Conservation (phyloP, 139 green algal species). For the Nannochloris sp. region DNA sequence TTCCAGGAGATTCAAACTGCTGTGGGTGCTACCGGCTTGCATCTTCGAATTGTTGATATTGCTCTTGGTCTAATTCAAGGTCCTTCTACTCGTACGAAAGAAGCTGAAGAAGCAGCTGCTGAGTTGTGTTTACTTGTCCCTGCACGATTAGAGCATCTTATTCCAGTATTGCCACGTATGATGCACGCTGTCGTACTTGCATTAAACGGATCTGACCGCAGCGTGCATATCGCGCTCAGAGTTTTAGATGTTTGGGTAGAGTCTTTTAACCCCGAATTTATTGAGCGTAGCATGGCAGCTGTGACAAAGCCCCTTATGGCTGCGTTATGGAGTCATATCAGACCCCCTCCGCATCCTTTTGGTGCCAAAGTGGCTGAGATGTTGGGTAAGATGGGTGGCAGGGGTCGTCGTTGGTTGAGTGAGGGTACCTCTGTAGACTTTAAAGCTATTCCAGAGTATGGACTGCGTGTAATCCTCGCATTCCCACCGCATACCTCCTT, state of each 20-base stretch:
- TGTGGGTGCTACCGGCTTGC: constrained; percentile 12
- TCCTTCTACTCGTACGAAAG: constrained; percentile 5
- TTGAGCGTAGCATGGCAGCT: constrained; percentile 79
- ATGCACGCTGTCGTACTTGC: constrained; percentile 76
- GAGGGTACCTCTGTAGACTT: constrained; percentile 66
- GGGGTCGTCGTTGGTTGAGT: constrained; percentile 76
- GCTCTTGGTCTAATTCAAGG: constrained; percentile 8
- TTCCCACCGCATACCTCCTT: constrained; percentile 87
- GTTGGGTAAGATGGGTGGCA: constrained; percentile 93
- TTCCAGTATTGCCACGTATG: constrained; percentile 72
- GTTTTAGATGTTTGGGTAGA: constrained; percentile 93
- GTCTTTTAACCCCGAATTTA: constrained; percentile 88
- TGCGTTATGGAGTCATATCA: constrained; percentile 80
- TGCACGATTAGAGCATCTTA: constrained; percentile 60
- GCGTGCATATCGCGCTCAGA: constrained; percentile 46
- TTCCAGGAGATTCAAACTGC: constrained; percentile 27
- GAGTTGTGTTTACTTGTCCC: constrained; percentile 87
- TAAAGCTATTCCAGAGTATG: constrained; percentile 90
- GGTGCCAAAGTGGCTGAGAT: constrained; percentile 72
- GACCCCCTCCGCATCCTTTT: constrained; percentile 59
- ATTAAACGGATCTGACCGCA: constrained; percentile 47
- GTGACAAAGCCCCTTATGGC: constrained; percentile 71
- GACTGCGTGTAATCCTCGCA: constrained; percentile 89
- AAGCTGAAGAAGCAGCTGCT: constrained; percentile 48
- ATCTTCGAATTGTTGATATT: constrained; percentile 16